These are phyloP conservation scores for Gnaphalium uliginosum DNA, from an alignment of 129 eudicot genomes.

Conservation along the genomic window DNA sequence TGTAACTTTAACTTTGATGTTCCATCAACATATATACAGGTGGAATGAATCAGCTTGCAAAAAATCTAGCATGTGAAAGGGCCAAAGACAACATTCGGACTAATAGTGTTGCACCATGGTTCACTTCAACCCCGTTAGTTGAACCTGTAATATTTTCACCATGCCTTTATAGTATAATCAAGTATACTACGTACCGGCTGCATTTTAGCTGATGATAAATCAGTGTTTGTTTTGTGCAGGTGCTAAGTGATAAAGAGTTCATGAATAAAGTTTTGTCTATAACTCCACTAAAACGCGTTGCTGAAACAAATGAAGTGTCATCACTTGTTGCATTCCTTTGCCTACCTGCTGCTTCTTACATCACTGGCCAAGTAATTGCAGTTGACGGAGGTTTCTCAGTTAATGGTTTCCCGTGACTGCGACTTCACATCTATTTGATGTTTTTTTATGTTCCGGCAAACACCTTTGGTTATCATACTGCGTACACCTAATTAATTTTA, in stretches of 20 bases:
- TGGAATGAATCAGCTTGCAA: constrained; percentile 87
- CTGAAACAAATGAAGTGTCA: constrained; percentile 76
- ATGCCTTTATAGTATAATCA: background rate
- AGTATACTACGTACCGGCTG: no score
- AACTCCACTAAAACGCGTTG: constrained; percentile 71
- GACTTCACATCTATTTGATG: background rate
- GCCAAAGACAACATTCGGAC: constrained; percentile 72
- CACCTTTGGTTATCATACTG: no score
- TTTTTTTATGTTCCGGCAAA: no score
- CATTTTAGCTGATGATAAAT: background rate
- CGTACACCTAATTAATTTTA: no score
- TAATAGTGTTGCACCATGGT: constrained; percentile 76
- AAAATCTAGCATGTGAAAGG: constrained; percentile 91
- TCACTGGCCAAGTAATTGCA: constrained; percentile 71
- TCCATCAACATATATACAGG: constrained; percentile 33
- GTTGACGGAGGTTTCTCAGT: constrained; percentile 84
- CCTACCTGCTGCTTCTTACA: constrained; percentile 82
- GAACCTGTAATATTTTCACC: constrained; percentile 45
- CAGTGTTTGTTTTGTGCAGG: background rate
- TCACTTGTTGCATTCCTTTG: constrained; percentile 84
- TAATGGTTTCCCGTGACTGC: constrained; percentile 43
- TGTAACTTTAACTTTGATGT: background rate
- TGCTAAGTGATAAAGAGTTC: constrained; percentile 39
- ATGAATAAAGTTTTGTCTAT: constrained; percentile 53
- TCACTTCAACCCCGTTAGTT: constrained; percentile 65